Evolutionary conservation across 2,329 filamentous ascomycete species (phyloP), one percentile per base, ranked within the genome.

Genomic region (Aspergillus niger): DNA sequence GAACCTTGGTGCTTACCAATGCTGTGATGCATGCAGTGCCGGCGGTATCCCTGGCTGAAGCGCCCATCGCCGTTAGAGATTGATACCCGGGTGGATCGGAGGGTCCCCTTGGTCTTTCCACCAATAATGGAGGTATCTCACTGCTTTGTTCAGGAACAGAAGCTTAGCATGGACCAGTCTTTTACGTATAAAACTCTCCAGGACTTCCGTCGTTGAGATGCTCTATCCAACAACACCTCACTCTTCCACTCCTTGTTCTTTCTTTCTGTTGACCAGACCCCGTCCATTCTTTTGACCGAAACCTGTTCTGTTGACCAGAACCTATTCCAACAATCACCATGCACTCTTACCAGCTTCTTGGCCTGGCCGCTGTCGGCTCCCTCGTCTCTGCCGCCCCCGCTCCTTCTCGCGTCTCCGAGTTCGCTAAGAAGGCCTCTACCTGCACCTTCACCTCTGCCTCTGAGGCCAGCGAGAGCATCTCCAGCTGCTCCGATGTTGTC

Each of bases 371-470:
- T 15, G n/a, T 55, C 26, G 53, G 53, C 53, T 47, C 39, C 8
- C 20, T 55, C 39, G 53, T 55, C n/a, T 43, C 53, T 20, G 53
- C 53, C 8, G 53, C 53, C 17, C 53, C 53, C 28, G 41, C 53
- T 47, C 32, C 51, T 30, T 53, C 51, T 53, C 51, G 51, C 7
- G 51, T 41, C 20, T 55, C 53, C 3, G 53, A 55, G 26, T 41
- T 55, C 28, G 53, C 44, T 26, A 55, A 55, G 53, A 55, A 55
- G 53, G 32, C 53, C 15, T 44, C 38, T 8, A 53, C 51, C 22
- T 55, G 53, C 53, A 55, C 53, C 8, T 55, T 55, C 39, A 55
- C 53, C 28, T 55, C 53, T 22, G 53, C 53, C n/a, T 32, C 39
- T 13, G 53, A 44, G 38, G 53, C 53, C 17, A 55, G 39, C n/a